phyloP scores from a whole-genome alignment of 139 green algal genomes.

The Diplosphaera chodatii region DNA sequence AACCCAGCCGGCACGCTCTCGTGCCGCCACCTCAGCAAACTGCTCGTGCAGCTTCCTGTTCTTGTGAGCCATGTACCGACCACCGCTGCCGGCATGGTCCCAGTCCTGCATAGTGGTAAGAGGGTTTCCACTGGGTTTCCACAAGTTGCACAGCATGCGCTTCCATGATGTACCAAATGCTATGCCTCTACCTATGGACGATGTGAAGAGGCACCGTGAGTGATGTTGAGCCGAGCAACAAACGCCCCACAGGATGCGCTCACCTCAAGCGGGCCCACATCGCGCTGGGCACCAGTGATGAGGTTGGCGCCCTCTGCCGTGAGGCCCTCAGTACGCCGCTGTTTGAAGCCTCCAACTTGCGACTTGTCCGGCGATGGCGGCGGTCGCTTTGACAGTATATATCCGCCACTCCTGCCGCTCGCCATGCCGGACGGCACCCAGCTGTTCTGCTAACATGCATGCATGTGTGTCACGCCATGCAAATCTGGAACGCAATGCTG shows the following conservation, averaged over 20 bases:
- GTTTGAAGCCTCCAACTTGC: neutral
- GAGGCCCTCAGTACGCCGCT: neutral
- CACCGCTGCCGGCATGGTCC: neutral
- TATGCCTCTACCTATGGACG: no score
- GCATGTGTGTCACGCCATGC: no score
- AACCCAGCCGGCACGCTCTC: constrained; percentile 5
- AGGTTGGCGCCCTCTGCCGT: neutral
- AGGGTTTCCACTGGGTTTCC: no score
- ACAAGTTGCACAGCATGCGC: no score
- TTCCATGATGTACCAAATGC: no score
- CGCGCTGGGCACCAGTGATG: neutral
- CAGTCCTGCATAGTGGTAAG: neutral
- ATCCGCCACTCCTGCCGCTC: neutral
- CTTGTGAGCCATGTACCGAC: constrained; percentile 56
- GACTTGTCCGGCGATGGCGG: neutral
- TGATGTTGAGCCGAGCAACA: no score
- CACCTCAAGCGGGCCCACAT: neutral
- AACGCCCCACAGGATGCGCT: no score
- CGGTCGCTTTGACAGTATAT: neutral
- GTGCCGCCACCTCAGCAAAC: constrained; percentile 31
- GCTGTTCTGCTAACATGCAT: no score
- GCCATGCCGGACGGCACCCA: no score
- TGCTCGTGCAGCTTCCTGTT: constrained; percentile 66
- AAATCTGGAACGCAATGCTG: no score
- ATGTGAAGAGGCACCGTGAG: no score